Base-by-base conservation (phyloP, 2,329 filamentous ascomycete genomes). In the Penicillium sumatraense region DNA sequence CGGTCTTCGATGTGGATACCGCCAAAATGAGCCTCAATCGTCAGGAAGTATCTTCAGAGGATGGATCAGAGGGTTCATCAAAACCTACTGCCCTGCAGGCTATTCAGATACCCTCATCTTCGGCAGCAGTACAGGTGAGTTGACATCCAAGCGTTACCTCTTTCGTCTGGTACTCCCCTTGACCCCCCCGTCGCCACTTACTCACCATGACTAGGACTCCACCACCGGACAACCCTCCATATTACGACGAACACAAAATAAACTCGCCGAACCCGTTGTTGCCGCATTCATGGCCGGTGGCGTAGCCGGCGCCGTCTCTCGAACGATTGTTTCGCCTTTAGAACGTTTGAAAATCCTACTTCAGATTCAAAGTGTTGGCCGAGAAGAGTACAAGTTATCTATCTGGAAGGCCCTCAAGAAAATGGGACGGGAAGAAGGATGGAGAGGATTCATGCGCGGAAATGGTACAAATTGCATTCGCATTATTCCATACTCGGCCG, bases 401-500 rank as follows among this genome's bases (percentile, higher is more conserved):
- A 91, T 98, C 54, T 86, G 87, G 65, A 91, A 96, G 76, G 95
- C 91, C 3, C 80, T 99, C 61, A 84, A 80, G 56, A 99, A 99
- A 77, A 99, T 99, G 89, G 96, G 93, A 88, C 87, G 82, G 66
- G 95, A 99, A 72, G 95, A 99, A 76, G 95, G 95, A 51, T 98
- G 93, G 91, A 87, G 87, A 73, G 95, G 95, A 0, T 96, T 98
- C 76, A 96, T 99, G 93, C 87, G 92, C 63, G 95, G 95, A 49
- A 99, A 99, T 73, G 95, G 95, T 60, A 97, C 93, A 58, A 99
- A 99, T 75, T 99, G 95, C 81, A 91, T 99, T 68, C 90, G 95
- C 59, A 99, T 99, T 64, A 91, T 99, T 49, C 95, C 95, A 4
- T 99, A 99, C 75, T 98, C 93, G 47, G 95, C 95, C 10, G 95